Evolutionary conservation across 2,329 filamentous ascomycete species (phyloP).

Genomic region (Fonsecaea pedrosoi): DNA sequence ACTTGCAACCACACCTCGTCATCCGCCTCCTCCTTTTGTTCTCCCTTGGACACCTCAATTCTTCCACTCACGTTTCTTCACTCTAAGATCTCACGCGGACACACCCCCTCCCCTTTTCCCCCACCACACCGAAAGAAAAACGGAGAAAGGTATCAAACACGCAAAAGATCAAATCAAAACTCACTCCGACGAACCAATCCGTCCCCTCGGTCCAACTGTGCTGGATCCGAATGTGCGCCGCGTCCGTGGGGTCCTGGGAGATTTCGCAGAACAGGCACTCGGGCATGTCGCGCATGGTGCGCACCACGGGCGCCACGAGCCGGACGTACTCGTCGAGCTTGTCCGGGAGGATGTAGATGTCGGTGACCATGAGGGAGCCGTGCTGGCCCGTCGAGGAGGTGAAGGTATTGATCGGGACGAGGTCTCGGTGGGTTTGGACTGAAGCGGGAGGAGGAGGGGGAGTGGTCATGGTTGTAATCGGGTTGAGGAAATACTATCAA

Average conservation of each 20-base stretch:
- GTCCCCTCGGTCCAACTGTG: slow-evolving; percentile 30
- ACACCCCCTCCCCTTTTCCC: not conserved
- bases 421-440: slow-evolving; percentile 17
- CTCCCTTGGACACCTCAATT: not conserved
- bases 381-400: slow-evolving; percentile 16
- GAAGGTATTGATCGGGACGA: slow-evolving; percentile 24
- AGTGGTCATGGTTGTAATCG: not conserved
- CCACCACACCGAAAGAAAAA: not conserved
- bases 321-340: slow-evolving; percentile 26
- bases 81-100: not conserved
- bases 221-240: slow-evolving; percentile 24
- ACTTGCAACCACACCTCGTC: too few species aligned
- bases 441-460: not conserved
- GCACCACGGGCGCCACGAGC: slow-evolving; percentile 24
- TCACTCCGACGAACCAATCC: slow-evolving; percentile 25
- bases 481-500: too few species aligned
- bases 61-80: not conserved
- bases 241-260: slow-evolving; percentile 21
- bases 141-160: not conserved
- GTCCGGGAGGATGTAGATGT: slow-evolving; percentile 26
- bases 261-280: slow-evolving; percentile 31
- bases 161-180: slow-evolving; percentile 2
- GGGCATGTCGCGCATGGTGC: slow-evolving; percentile 19
- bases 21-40: too few species aligned
- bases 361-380: slow-evolving; percentile 25